Evolutionary conservation across 116 monocot species (phyloP), one percentile per base, ranked within the genome.

Genomic region (Posidonia oceanica): DNA sequence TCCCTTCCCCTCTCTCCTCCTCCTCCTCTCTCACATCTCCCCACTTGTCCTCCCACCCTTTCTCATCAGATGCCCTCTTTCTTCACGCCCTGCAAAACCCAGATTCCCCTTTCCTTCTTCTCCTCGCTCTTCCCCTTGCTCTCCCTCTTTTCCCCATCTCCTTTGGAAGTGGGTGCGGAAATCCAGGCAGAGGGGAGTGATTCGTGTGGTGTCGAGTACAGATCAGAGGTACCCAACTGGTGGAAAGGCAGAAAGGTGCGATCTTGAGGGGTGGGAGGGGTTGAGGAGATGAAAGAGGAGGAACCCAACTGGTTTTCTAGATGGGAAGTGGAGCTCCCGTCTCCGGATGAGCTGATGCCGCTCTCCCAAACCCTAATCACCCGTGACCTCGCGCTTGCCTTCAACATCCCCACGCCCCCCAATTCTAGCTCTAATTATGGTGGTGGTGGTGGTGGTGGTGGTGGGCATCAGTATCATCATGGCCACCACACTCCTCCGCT

Each of bases 311-410:
- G 85, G 82, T 79, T 82, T 67, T 60, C 76, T 2, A 59, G 69
- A 38, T 76, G 77, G 85, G 79, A 82, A 59, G 79, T 76, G 61
- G 77, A 82, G 59, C 77, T 86, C 3, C 86, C 86, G 7, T 55
- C 54, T 6, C 86, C 75, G 10, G 83, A 86, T 56, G 82, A 86
- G 77, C 86, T 86, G 42, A 80, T 67, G 69, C 83, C 86, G 14
- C 82, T 86, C 51, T 80, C 80, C 59, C 75, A 86, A 55, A 72
- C 83, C 56, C 86, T 86, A 59, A 86, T 86, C 75, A 82, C 86
- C 13, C 77, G 82, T 15, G 80, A 83, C 66, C 83, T 82, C 61
- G 82, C 86, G 66, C 73, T 81, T 36, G 79, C 79, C 64, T 86
- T 86, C 69, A 79, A 69, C 72, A 75, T 78, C 72, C 52, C 66